A percentile compares a stretch with the other conserved stretches of the same genome.
These are phyloP conservation scores for Chlamydomonas sp. DNA, from an alignment of 139 green algal genomes.

Conservation along the genomic window DNA sequence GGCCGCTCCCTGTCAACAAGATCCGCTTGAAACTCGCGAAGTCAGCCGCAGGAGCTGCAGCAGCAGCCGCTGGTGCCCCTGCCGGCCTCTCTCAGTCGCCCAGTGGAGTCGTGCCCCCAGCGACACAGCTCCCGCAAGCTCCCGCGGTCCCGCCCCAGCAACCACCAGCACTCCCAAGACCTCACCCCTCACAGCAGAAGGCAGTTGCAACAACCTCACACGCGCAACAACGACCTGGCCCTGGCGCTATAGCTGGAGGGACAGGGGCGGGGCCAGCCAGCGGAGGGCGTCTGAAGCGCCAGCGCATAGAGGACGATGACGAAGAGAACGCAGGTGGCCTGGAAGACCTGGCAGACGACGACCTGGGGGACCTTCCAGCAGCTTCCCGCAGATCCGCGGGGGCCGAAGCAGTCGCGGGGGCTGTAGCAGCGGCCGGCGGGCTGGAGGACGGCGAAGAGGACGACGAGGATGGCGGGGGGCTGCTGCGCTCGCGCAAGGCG, in stretches of 20 bases:
- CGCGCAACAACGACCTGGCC: no score
- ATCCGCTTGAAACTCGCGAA: constrained; percentile 33
- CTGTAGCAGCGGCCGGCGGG: neutral
- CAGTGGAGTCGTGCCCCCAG: neutral
- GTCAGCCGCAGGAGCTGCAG: constrained; percentile 7
- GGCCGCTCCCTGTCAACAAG: constrained; percentile 7
- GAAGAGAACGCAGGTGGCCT: neutral
- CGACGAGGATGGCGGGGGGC: neutral
- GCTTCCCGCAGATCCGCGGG: neutral
- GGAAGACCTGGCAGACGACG: neutral
- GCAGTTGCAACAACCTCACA: no score
- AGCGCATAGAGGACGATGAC: neutral
- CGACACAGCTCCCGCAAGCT: neutral
- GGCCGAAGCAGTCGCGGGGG: neutral
- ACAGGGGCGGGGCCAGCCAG: neutral
- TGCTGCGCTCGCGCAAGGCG: neutral
- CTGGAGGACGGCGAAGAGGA: constrained; percentile 5
- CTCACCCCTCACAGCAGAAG: no score
- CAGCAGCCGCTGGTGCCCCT: neutral
- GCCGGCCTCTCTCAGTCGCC: neutral
- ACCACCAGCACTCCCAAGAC: no score
- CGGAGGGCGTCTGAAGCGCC: constrained; percentile 12
- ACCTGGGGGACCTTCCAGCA: neutral
- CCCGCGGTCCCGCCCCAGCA: neutral
- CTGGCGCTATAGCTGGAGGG: neutral